Evolutionary conservation across 1,284 basidiomycete genomes (phyloP).

Genomic region (Ganoderma multipileum): DNA sequence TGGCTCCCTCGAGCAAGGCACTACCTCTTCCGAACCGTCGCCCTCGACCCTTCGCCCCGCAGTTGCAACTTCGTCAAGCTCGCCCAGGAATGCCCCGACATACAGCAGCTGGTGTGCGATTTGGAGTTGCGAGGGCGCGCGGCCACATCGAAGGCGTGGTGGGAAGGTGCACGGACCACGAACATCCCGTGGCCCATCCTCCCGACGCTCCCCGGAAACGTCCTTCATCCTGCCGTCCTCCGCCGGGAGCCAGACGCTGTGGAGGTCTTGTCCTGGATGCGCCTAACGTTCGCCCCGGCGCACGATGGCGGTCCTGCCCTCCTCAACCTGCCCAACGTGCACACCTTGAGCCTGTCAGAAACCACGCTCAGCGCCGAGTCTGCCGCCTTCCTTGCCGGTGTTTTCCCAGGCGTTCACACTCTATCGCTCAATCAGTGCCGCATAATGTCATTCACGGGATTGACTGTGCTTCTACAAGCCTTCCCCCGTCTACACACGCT

Average conservation of each 20-base stretch:
- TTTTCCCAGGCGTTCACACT: conserved; percentile 17
- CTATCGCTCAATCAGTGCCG: conserved; percentile 32
- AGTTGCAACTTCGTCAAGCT: conserved; percentile 30
- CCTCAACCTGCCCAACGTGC: conserved; percentile 2
- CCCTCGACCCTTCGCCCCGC: conserved; percentile 27
- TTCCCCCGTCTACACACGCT: conserved; percentile 23
- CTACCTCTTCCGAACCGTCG: conserved; percentile 38
- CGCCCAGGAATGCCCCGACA: conserved; percentile 19
- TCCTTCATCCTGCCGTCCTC: conserved; percentile 18
- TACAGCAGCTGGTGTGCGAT: conserved; percentile 28
- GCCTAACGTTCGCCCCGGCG: conserved; percentile 18
- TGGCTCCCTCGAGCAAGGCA: conserved; percentile 44
- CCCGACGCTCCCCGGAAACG: neutral
- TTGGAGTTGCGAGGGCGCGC: conserved; percentile 31
- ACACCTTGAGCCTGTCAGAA: conserved; percentile 7
- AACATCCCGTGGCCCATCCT: conserved; percentile 30
- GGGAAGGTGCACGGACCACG: conserved; percentile 15
- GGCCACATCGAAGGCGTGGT: conserved; percentile 13
- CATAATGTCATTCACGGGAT: conserved; percentile 31
- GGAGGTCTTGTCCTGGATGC: conserved; percentile 13
- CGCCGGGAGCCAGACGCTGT: conserved; percentile 10
- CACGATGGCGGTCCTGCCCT: neutral
- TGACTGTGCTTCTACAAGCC: conserved; percentile 25
- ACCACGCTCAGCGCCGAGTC: conserved; percentile 22
- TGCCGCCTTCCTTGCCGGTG: conserved; percentile 4